phyloP scores from a whole-genome alignment of 129 eudicot species.

The Arctium minus region DNA sequence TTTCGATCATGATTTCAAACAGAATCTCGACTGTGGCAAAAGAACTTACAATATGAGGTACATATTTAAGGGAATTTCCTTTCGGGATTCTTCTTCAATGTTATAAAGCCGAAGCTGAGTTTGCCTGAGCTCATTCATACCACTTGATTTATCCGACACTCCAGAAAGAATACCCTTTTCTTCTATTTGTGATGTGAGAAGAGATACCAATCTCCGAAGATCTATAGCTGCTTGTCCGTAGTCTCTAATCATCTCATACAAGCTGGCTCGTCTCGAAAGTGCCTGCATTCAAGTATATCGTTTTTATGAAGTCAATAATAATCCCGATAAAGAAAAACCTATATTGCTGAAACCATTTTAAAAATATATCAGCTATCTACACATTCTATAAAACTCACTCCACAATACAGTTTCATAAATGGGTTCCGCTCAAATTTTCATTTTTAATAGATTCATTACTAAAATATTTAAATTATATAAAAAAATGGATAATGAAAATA shows the following conservation, averaged over 20 bases:
- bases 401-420: background rate
- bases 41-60: conserved; percentile 77
- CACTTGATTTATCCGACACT: conserved; percentile 34
- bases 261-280: conserved; percentile 59
- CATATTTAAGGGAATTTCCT: conserved; percentile 52
- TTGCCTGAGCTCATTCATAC: conserved; percentile 49
- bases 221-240: conserved; percentile 66
- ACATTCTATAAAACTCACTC: background rate
- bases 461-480: background rate
- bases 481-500: background rate
- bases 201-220: conserved; percentile 51
- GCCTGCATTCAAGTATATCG: conserved; percentile 42
- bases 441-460: background rate
- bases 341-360: background rate
- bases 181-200: conserved; percentile 44
- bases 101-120: conserved; percentile 44
- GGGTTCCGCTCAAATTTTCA: background rate
- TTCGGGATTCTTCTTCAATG: conserved; percentile 65
- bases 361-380: background rate
- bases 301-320: background rate
- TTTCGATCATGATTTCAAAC: background rate
- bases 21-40: background rate
- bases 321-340: background rate
- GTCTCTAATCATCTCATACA: conserved; percentile 78
- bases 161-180: conserved; percentile 31